Evolutionary conservation across 2,329 filamentous ascomycete species (phyloP).

Genomic region (Tympanopsis confertula): DNA sequence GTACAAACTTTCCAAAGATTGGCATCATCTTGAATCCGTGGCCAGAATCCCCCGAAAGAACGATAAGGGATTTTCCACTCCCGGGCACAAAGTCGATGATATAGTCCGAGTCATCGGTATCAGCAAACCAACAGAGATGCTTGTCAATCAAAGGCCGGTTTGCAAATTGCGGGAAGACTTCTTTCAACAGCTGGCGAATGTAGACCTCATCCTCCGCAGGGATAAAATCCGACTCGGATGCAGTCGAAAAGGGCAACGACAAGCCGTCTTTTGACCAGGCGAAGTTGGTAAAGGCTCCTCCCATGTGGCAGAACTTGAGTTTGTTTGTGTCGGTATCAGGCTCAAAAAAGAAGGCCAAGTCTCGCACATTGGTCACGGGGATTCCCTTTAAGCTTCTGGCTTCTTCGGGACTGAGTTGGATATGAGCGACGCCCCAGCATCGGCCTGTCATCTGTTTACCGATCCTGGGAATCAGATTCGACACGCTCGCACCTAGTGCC

Average conservation of each 20-base stretch:
- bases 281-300: constrained; percentile 40
- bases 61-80: neutral
- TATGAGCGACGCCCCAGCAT: constrained; percentile 46
- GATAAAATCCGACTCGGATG: constrained; percentile 25
- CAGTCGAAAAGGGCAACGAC: constrained; percentile 28
- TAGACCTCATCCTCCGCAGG: constrained; percentile 31
- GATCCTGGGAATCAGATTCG: constrained; percentile 32
- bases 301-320: constrained; percentile 48
- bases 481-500: constrained; percentile 36
- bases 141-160: constrained; percentile 32
- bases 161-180: constrained; percentile 32
- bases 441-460: constrained; percentile 39
- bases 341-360: constrained; percentile 56
- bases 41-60: constrained; percentile 10
- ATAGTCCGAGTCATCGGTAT: constrained; percentile 36
- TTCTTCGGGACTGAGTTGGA: constrained; percentile 42
- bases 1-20: constrained; percentile 10
- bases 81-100: constrained; percentile 18
- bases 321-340: constrained; percentile 44
- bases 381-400: constrained; percentile 39
- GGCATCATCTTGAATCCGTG: constrained; percentile 16
- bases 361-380: constrained; percentile 47
- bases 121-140: constrained; percentile 38
- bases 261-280: no score
- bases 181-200: constrained; percentile 27